Evolutionary conservation across 805 yeast species (phyloP).

Genomic region (Candida suzukii): DNA sequence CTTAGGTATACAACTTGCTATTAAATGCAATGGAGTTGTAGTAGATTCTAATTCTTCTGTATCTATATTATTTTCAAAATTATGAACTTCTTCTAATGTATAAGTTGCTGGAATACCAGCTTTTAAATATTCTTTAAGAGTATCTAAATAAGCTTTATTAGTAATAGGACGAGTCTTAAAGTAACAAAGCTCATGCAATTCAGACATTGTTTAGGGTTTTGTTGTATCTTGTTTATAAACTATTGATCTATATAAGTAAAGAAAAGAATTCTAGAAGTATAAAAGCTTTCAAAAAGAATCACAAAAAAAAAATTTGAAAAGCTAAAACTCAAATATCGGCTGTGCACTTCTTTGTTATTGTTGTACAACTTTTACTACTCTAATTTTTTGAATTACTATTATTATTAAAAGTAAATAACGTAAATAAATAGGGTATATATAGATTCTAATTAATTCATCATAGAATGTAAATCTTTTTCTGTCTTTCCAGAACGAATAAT

Average conservation of each 20-base stretch:
- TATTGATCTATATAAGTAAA: too few relatives aligned
- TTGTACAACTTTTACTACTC: too few relatives aligned
- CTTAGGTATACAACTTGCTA: constrained; percentile 44
- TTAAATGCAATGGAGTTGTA: constrained; percentile 75
- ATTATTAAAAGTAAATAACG: too few relatives aligned
- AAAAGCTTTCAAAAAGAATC: too few relatives aligned
- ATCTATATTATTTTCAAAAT: constrained; percentile 38
- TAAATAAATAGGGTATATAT: too few relatives aligned
- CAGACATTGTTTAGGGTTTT: constrained; percentile 42
- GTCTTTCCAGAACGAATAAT: constrained; percentile 21
- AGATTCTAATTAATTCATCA: not conserved
- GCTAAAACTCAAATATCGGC: too few relatives aligned
- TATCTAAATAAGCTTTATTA: constrained; percentile 30
- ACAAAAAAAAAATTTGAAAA: too few relatives aligned
- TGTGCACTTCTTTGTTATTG: too few relatives aligned
- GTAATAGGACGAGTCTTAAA: constrained; percentile 47
- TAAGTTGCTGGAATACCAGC: constrained; percentile 79
- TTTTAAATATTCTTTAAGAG: constrained; percentile 39
- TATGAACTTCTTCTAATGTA: constrained; percentile 69
- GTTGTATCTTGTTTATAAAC: not conserved
- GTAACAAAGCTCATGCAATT: constrained; percentile 57
- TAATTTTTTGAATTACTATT: too few relatives aligned
- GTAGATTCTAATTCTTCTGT: constrained; percentile 34
- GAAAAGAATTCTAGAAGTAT: too few relatives aligned
- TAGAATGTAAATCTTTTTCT: constrained; percentile 10